Base-by-base conservation (phyloP, 108 stramenopile species). In the Stephanodiscus triporus region DNA sequence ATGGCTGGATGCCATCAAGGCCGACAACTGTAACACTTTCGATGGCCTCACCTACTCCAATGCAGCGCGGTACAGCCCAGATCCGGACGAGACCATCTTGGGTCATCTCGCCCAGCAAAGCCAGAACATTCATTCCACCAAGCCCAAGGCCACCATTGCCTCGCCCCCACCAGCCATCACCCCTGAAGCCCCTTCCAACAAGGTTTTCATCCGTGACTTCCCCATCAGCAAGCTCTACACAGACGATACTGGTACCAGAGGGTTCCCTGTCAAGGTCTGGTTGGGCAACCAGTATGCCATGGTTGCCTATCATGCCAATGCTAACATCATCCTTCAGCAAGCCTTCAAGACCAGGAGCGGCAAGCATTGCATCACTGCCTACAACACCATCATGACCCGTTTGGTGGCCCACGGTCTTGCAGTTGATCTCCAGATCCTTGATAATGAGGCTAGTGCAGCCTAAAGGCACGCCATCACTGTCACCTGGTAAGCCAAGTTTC, bases 1-100 rank as follows among this genome's bases (percentile, higher is more conserved):
- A 4, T 68, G 66, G 66, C 66, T 68, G 0, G 66, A 49, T 34
- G 66, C 66, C 66, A 62, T 68, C 68, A 68, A 68, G 26, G 68
- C 68, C 1, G 55, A 55, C 50, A 68, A 68, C 68, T 68, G 42
- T 38, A n/a, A 53, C 20, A 40, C 53, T 20, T 68, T 53, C 54
- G 23, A 34, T 4, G 68, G 68, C 20, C 68, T 68, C 32, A 68
- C 68, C n/a, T 68, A 40, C 36, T 42, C 53, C 53, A 68, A 68
- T 20, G 68, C 68, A 13, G 6, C 68, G 17, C 40, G 57, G 68
- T 68, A 68, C 55, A 57, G 68, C 40, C 55, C 55, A 7, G 17
- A 13, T 4, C 22, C 22, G 36, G 20, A 36, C 68, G 16, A 68
- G 43, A 57, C 68, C n/a, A 56, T 57, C 53, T 30, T 57, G 29